Evolutionary conservation across 108 stramenopile species (phyloP), one percentile per base, ranked within the genome.

Genomic region (Cyclotella kingstonii): DNA sequence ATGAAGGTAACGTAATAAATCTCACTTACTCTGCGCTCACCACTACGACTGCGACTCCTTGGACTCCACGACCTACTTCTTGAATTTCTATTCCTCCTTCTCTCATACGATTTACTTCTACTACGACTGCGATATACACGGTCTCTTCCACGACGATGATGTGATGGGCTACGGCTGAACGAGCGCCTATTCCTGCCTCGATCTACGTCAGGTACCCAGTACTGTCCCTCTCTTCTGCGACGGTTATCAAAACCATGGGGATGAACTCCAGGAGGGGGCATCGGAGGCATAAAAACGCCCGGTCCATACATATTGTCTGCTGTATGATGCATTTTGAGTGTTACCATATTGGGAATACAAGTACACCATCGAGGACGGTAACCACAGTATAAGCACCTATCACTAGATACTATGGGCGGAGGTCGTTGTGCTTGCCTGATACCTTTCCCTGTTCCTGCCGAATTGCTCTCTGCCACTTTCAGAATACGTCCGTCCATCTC

Each of bases 321-420:
- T 21, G 70, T 65, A 18, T 51, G 62, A 28, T 62, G 68, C 49
- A 50, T 74, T 19, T 49, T 36, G 65, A 66, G 54, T 49, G 79
- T 64, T 36, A 45, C 40, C 52, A 79, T 48, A 40, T 70, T 73
- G 6, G 84, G 84, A 31, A 61, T 51, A 46, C 91, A 93, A 2
- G 78, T 66, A 65, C 91, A 93, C 59, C 89, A 93, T 45, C 80
- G 84, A 45, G 91, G 88, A 33, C 91, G 83, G 55, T 90, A 93
- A 1, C 91, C 91, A 67, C 91, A 93, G 45, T 61, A 75, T 11
- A 40, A 38, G 52, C 91, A 93, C 7, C 91, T 59, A 48, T 93
- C 91, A 22, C 57, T 77, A 0, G 78, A 48, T 12, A 61, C 50
- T 30, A 48, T 47, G 29, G 70, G 63, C 41, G 60, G 60, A 31